Percentiles rank a stretch among this genome's conserved stretches.
Evolutionary conservation across 1,284 basidiomycete species (phyloP).

Genomic region (Ceratobasidium sp.): DNA sequence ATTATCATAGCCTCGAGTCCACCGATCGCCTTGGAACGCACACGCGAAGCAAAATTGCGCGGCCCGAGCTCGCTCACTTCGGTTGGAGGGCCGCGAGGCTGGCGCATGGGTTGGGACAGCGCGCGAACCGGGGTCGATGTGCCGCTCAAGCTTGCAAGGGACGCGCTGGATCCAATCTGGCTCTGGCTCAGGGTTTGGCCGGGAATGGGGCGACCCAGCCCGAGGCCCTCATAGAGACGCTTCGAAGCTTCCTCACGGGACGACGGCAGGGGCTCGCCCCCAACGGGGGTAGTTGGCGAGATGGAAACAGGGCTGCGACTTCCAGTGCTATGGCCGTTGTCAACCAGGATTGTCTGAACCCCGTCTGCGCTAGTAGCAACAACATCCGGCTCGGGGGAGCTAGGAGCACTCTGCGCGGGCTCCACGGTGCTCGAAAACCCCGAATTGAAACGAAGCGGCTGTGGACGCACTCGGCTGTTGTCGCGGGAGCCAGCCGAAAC

Average conservation of each 20-base stretch:
- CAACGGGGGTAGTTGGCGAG: slow-evolving; percentile 47
- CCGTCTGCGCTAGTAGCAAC: slow-evolving; percentile 37
- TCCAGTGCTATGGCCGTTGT: slow-evolving; percentile 45
- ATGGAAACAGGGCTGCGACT: slow-evolving; percentile 45
- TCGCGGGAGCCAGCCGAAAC: slow-evolving; percentile 42
- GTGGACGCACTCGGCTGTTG: slow-evolving; percentile 60
- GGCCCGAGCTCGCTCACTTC: slow-evolving; percentile 86
- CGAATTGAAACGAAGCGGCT: slow-evolving; percentile 68
- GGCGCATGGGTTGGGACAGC: slow-evolving; percentile 68
- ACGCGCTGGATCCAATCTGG: slow-evolving; percentile 42
- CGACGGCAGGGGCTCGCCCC: slow-evolving; percentile 64
- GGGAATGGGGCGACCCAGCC: slow-evolving; percentile 69
- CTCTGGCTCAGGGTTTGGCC: slow-evolving; percentile 47
- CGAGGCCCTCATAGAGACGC: slow-evolving; percentile 84
- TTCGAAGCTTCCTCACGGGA: slow-evolving; percentile 81
- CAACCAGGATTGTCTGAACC: slow-evolving; percentile 43
- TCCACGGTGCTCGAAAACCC: slow-evolving; percentile 32
- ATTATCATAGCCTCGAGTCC: slow-evolving; percentile 77
- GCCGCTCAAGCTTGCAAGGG: slow-evolving; percentile 48
- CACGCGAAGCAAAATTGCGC: slow-evolving; percentile 87
- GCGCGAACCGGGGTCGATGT: slow-evolving; percentile 57
- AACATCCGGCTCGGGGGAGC: slow-evolving; percentile 41
- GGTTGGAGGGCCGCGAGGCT: slow-evolving; percentile 87
- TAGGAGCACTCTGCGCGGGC: slow-evolving; percentile 27
- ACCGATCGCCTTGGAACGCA: slow-evolving; percentile 81